Evolutionary conservation across 2,329 filamentous ascomycete species (phyloP), one percentile per base, ranked within the genome.

Genomic region (Zymoseptoria brevis): DNA sequence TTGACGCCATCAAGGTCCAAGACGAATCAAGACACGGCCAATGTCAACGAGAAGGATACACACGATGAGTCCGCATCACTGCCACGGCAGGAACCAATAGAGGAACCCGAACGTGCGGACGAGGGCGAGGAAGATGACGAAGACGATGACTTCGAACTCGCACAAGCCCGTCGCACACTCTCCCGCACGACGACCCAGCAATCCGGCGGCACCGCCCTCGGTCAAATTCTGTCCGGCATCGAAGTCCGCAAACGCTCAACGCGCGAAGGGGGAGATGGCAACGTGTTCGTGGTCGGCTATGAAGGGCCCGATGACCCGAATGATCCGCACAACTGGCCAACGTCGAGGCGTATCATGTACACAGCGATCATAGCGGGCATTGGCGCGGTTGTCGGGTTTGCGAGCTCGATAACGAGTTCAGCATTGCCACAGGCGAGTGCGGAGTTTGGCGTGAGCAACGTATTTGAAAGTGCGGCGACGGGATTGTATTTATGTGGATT

Each of bases 401-500:
- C 81, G 0, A 80, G 78, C 3, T 77, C 80, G 0, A 82, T 84
- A 49, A 80, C 83, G 57, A 78, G 79, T 0, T 75, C 75, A 0
- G 78, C 79, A 0, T 62, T 81, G 0, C 72, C 73, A 0, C 75
- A 80, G 60, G 80, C 78, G 0, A 73, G 75, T 0, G 63, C 62
- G 19, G 75, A 77, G 0, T 79, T 82, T 51, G 73, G 75, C 0
- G 80, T 83, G 0, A 76, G 75, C 24, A 72, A 81, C 48, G 77
- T 82, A 3, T 77, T 77, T 0, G 81, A 77, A 65, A 79, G 76
- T 8, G 66, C 83, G 22, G 77, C 78, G 0, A 83, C 78, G 24
- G 76, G 75, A 26, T 62, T 74, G 1, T 74, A 69, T 57, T 61
- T 75, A 16, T 63, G 73, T 16, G 72, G 72, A 1, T 79, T 82